Evolutionary conservation across 2,329 filamentous ascomycete species (phyloP).

Genomic region (Pseudogymnoascus sp.): DNA sequence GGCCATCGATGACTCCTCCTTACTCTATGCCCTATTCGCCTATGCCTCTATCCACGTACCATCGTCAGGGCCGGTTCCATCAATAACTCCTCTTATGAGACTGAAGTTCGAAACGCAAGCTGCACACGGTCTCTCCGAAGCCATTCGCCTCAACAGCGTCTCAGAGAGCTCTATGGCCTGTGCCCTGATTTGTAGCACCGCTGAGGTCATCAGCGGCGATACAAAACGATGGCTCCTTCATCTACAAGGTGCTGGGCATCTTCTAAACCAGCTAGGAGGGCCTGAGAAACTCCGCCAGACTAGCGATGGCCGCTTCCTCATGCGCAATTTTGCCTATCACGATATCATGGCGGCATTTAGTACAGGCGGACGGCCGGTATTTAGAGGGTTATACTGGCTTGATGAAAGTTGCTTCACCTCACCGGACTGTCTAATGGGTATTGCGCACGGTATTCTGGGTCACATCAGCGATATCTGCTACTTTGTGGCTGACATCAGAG

Average conservation of each 20-base stretch:
- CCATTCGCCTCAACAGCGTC: slow-evolving; percentile 14
- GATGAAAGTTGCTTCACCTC: slow-evolving; percentile 2
- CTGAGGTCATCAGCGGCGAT: slow-evolving; percentile 15
- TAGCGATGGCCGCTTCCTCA: slow-evolving; percentile 14
- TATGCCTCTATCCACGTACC: slow-evolving; percentile 15
- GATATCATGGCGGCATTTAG: slow-evolving; percentile 16
- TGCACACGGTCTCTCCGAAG: slow-evolving; percentile 15
- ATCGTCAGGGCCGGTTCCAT: slow-evolving; percentile 9
- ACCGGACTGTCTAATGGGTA: slow-evolving; percentile 15
- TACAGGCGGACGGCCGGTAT: slow-evolving; percentile 13
- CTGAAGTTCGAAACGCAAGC: slow-evolving; percentile 14
- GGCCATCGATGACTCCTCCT: slow-evolving; percentile 16
- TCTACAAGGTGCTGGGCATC: slow-evolving; percentile 16
- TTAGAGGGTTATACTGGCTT: slow-evolving; percentile 13
- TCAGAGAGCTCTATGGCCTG: slow-evolving; percentile 15
- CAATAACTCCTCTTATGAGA: slow-evolving; percentile 4
- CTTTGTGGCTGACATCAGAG: slow-evolving; percentile 14
- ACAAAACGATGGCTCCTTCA: slow-evolving; percentile 15
- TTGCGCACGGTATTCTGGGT: slow-evolving; percentile 13
- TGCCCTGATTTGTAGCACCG: slow-evolving; percentile 14
- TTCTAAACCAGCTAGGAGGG: slow-evolving; percentile 13
- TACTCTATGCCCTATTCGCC: slow-evolving; percentile 15
- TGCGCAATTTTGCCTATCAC: slow-evolving; percentile 17
- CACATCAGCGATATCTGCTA: slow-evolving; percentile 15
- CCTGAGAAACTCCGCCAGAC: slow-evolving; percentile 11